Evolutionary conservation across 202 grass and related monocot genomes (phyloP).

Genomic region (Carex arenaria): DNA sequence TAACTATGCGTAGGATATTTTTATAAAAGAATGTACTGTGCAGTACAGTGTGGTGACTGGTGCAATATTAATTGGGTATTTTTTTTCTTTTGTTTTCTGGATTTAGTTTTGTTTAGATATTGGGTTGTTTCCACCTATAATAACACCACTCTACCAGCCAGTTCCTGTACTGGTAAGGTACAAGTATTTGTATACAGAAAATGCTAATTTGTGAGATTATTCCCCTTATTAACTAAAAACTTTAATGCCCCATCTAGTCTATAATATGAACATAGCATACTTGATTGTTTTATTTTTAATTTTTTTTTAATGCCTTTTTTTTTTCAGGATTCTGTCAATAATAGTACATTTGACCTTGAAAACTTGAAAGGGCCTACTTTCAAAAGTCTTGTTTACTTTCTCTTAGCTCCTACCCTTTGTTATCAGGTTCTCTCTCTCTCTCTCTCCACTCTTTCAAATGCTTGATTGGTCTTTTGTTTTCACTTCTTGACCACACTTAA

Average conservation of each 20-base stretch:
- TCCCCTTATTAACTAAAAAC: not conserved
- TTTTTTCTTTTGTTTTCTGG: not conserved
- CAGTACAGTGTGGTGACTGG: not conserved
- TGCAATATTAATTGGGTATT: not conserved
- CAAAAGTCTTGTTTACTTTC: constrained; percentile 64
- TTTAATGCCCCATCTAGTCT: not conserved
- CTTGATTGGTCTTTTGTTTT: not conserved
- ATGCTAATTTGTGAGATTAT: not conserved
- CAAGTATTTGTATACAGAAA: not conserved
- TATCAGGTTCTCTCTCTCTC: constrained; percentile 65
- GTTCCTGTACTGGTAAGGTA: not conserved
- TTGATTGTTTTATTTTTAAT: not conserved
- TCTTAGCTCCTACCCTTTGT: constrained; percentile 95
- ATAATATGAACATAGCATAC: not conserved
- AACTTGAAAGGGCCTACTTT: constrained; percentile 55
- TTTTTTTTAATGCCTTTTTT: not conserved
- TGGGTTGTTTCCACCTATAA: not conserved
- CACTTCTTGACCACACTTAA: not conserved
- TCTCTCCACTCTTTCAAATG: not conserved
- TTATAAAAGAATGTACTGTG: not conserved
- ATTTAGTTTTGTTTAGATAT: not conserved
- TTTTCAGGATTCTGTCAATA: constrained; percentile 44
- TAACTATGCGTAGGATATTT: not conserved
- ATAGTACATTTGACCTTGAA: constrained; percentile 37
- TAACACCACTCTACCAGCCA: not conserved